Base-by-base conservation (phyloP, 345 rosid genomes). In the Syzygium jambos region DNA sequence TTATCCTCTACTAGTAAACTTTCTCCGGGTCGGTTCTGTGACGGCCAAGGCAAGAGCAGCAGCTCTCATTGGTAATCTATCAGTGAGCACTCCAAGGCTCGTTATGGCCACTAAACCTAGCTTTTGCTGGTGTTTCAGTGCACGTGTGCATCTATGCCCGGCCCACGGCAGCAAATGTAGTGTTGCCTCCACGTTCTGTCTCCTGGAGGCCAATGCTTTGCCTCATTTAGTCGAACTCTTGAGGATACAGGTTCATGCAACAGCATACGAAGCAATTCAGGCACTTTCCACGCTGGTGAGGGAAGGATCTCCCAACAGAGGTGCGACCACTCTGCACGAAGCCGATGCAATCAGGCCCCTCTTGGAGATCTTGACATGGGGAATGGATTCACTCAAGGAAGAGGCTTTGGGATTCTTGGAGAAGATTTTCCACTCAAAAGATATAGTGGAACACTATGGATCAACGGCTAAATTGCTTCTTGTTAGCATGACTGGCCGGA, bases 41-140 rank as follows among this genome's bases (percentile, higher is more conserved):
- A 90, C 88, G 27, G 95, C 95, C 53, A 93, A 92, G 90, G 95
- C 95, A 86, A 90, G 93, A 86, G 95, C 97, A 68, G 94, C 94
- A 84, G 97, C 90, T 88, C 93, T 93, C 55, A 90, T 95, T 49
- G 95, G 95, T 25, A 92, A 94, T 51, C 94, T 95, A 49, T 95
- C 96, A 46, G 85, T 29, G 84, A 93, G 92, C 93, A 93, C 91
- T 52, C 93, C 89, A 13, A 91, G 88, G 61, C 94, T 95, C 43
- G 88, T 92, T 14, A 86, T 80, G 46, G 85, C 41, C 22, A 25
- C 92, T 27, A 63, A 89, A 61, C 85, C 90, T 63, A 83, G 85
- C 13, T 88, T 93, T 52, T 92, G 92, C 87, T 91, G 93, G 89
- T 93, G 93, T 89, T 90, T 93, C 82, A 63, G 55, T 51, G 91